These are phyloP conservation scores for Cyberlindnera nakhonratchasimensis DNA, from an alignment of 805 yeast genomes.

Conservation along the genomic window DNA sequence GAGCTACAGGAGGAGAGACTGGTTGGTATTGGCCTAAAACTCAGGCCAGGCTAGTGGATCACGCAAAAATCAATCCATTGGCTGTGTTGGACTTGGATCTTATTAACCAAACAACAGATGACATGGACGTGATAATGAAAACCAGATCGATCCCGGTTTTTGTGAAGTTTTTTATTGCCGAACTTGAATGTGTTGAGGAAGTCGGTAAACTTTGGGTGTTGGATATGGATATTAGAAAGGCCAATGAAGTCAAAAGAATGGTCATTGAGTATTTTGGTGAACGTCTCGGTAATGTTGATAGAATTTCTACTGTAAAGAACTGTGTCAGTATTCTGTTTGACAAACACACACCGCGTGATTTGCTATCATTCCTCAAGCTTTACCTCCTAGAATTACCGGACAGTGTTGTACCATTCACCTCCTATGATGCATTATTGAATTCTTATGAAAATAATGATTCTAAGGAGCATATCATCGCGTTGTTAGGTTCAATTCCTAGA, in stretches of 20 bases:
- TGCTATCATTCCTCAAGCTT: constrained; percentile 44
- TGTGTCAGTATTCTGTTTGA: constrained; percentile 15
- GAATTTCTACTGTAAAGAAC: neutral
- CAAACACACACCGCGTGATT: constrained; percentile 12
- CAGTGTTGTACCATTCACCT: constrained; percentile 43
- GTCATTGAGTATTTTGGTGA: neutral
- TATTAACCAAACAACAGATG: constrained; percentile 15
- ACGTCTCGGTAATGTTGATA: neutral
- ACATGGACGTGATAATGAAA: constrained; percentile 7
- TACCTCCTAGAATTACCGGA: constrained; percentile 61
- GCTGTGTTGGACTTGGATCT: constrained; percentile 26
- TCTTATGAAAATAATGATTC: constrained; percentile 12
- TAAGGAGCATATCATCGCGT: constrained; percentile 6
- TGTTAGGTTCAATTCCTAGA: constrained; percentile 29
- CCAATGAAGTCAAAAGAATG: constrained; percentile 18
- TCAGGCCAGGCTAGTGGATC: constrained; percentile 13
- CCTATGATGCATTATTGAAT: constrained; percentile 25
- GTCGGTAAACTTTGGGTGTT: constrained; percentile 11
- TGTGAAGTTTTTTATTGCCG: constrained; percentile 7
- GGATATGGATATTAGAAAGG: constrained; percentile 18
- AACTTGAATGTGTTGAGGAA: constrained; percentile 11
- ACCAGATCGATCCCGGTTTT: constrained; percentile 22
- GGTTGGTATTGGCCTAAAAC: constrained; percentile 30
- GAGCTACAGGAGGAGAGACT: neutral
- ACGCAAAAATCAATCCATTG: neutral